phyloP scores from a whole-genome alignment of 2,329 filamentous ascomycete species.

The Talaromyces sp. region DNA sequence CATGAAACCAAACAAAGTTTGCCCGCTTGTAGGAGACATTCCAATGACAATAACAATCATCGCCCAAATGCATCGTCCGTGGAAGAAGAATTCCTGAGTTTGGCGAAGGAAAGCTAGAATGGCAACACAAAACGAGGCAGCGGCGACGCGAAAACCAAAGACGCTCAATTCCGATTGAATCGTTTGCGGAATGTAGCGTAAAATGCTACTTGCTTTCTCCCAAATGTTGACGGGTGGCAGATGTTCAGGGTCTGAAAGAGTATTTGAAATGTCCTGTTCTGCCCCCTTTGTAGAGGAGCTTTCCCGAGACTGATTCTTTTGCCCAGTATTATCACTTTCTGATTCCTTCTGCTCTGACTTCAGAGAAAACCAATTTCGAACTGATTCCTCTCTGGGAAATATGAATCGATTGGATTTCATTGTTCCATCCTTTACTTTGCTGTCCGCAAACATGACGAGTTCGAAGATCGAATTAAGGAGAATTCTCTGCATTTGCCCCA shows the following conservation, averaged over 20 bases:
- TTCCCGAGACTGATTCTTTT: slow-evolving; percentile 22
- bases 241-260: slow-evolving; percentile 66
- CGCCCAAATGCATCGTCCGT: slow-evolving; percentile 70
- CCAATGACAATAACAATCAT: slow-evolving; percentile 73
- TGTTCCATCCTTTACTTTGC: slow-evolving; percentile 7
- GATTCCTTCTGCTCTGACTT: slow-evolving; percentile 46
- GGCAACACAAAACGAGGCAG: slow-evolving; percentile 69
- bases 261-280: slow-evolving; percentile 37
- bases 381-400: neutral
- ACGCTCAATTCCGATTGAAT: slow-evolving; percentile 62
- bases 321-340: neutral
- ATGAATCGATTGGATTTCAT: neutral
- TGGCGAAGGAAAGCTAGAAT: slow-evolving; percentile 63
- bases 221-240: slow-evolving; percentile 60
- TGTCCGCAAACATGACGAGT: neutral
- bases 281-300: slow-evolving; percentile 53
- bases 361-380: slow-evolving; percentile 1
- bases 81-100: slow-evolving; percentile 64
- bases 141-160: slow-evolving; percentile 69
- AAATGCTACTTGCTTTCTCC: slow-evolving; percentile 59
- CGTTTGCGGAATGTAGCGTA: slow-evolving; percentile 58
- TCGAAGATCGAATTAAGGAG: neutral
- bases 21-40: slow-evolving; percentile 66
- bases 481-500: neutral
- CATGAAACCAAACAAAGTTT: slow-evolving; percentile 67